Evolutionary conservation across 2,329 filamentous ascomycete species (phyloP).

Genomic region (Scedosporium dehoogii): DNA sequence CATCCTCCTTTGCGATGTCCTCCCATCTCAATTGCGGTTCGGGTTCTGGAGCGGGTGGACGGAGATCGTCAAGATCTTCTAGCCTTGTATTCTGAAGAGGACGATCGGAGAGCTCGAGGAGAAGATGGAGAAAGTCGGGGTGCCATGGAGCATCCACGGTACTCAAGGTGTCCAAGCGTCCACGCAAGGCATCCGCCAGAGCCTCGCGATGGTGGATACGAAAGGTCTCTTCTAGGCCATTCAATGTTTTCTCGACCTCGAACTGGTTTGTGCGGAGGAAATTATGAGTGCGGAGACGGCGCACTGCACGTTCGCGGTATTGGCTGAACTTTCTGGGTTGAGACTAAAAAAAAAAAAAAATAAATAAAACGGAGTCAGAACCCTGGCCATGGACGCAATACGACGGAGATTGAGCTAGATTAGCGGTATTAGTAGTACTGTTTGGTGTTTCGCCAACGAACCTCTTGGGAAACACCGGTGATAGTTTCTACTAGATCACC

Average conservation of each 20-base stretch:
- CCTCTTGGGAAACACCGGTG: constrained; percentile 43
- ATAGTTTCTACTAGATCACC: constrained; percentile 62
- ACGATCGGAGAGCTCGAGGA: constrained; percentile 73
- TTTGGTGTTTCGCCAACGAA: constrained; percentile 19
- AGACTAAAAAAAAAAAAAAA: constrained; percentile 3
- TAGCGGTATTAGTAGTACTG: background rate
- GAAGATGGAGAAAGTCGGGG: constrained; percentile 68
- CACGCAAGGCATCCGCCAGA: constrained; percentile 60
- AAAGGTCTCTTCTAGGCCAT: constrained; percentile 79
- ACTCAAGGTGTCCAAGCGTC: constrained; percentile 49
- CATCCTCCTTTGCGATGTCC: constrained; percentile 67
- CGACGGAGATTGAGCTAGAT: background rate
- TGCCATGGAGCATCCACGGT: constrained; percentile 50
- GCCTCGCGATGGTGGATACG: constrained; percentile 69
- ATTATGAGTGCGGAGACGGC: constrained; percentile 41
- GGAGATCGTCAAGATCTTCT: constrained; percentile 48
- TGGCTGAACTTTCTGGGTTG: constrained; percentile 24
- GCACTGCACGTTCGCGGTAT: constrained; percentile 39
- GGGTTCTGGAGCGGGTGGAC: constrained; percentile 30
- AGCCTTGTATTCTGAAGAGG: constrained; percentile 63
- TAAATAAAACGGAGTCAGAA: background rate
- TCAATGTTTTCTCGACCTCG: constrained; percentile 53
- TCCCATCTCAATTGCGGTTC: constrained; percentile 59
- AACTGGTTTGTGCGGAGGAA: constrained; percentile 67
- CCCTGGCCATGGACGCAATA: background rate